phyloP scores from a whole-genome alignment of 192 early-diverging fungal genomes.

The Coemansia reversa region DNA sequence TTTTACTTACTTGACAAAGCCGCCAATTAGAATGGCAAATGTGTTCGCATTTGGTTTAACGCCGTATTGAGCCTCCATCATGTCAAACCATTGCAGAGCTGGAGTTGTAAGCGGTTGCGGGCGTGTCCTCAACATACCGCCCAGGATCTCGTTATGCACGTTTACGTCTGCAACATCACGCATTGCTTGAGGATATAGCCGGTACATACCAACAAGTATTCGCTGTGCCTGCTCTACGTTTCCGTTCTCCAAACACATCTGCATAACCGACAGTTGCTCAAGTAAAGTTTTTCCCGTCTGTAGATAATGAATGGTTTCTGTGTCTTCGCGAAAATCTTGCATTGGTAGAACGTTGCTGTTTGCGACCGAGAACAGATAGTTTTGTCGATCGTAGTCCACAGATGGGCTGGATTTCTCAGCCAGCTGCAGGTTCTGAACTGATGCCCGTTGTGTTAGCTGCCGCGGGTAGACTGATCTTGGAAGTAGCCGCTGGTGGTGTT shows the following conservation, averaged over 20 bases:
- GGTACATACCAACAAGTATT: slow-evolving; percentile 65
- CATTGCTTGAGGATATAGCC: slow-evolving; percentile 70
- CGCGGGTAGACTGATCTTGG: slow-evolving; percentile 7
- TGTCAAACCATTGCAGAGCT: slow-evolving; percentile 72
- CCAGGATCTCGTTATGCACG: slow-evolving; percentile 83
- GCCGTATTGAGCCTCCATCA: slow-evolving; percentile 54
- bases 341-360: slow-evolving; percentile 14
- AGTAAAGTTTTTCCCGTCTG: slow-evolving; percentile 53
- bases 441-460: slow-evolving; percentile 17
- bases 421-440: slow-evolving; percentile 13
- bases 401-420: slow-evolving; percentile 13
- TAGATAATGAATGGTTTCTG: slow-evolving; percentile 27
- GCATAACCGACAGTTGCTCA: slow-evolving; percentile 75
- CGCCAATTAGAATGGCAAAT: slow-evolving; percentile 75
- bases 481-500: slow-evolving; percentile 1
- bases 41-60: slow-evolving; percentile 68
- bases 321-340: slow-evolving; percentile 20
- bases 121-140: slow-evolving; percentile 60
- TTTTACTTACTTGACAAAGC: slow-evolving; percentile 58
- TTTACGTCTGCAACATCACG: slow-evolving; percentile 62
- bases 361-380: slow-evolving; percentile 21
- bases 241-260: slow-evolving; percentile 75
- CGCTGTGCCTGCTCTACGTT: slow-evolving; percentile 71
- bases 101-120: slow-evolving; percentile 56
- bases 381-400: slow-evolving; percentile 13